Evolutionary conservation across 2,329 filamentous ascomycete species (phyloP).

Genomic region (Coleophoma crateriformis): DNA sequence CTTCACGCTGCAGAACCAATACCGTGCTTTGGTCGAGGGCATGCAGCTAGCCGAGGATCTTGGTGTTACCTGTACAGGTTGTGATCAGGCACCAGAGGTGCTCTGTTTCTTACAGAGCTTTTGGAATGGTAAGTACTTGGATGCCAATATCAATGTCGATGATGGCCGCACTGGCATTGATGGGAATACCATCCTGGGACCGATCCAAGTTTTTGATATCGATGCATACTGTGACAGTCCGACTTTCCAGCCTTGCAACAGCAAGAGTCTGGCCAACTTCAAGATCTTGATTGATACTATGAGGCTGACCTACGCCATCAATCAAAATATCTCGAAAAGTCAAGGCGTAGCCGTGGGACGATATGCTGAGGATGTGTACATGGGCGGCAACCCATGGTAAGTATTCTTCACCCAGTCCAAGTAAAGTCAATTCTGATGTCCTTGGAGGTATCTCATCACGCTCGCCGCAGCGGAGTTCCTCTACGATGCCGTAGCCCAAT

Average conservation of each 20-base stretch:
- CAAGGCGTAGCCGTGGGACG: constrained; percentile 60
- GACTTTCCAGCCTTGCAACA: constrained; percentile 62
- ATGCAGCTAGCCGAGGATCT: constrained; percentile 57
- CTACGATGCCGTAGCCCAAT: constrained; percentile 70
- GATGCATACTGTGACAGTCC: constrained; percentile 59
- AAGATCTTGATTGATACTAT: constrained; percentile 71
- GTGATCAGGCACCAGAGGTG: constrained; percentile 61
- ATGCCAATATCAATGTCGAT: constrained; percentile 63
- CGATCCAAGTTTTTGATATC: constrained; percentile 66
- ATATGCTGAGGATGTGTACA: constrained; percentile 69
- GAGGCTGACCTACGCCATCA: constrained; percentile 59
- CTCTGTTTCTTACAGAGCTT: constrained; percentile 71
- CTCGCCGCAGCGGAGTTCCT: constrained; percentile 75
- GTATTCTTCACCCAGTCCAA: neutral
- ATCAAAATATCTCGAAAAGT: constrained; percentile 54
- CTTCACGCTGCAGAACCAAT: constrained; percentile 67
- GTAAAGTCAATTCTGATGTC: neutral
- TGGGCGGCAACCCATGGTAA: constrained; percentile 71
- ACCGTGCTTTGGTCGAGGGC: constrained; percentile 58
- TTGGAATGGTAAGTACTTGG: constrained; percentile 62
- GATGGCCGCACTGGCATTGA: constrained; percentile 64
- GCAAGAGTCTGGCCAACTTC: constrained; percentile 64
- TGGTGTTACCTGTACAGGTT: constrained; percentile 52
- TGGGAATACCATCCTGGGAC: constrained; percentile 61
- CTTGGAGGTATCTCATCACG: constrained; percentile 54